Evolutionary conservation across 352 stramenopile genomes (phyloP), one percentile per base, ranked within the genome.

Genomic region (Globisporangium splendens): DNA sequence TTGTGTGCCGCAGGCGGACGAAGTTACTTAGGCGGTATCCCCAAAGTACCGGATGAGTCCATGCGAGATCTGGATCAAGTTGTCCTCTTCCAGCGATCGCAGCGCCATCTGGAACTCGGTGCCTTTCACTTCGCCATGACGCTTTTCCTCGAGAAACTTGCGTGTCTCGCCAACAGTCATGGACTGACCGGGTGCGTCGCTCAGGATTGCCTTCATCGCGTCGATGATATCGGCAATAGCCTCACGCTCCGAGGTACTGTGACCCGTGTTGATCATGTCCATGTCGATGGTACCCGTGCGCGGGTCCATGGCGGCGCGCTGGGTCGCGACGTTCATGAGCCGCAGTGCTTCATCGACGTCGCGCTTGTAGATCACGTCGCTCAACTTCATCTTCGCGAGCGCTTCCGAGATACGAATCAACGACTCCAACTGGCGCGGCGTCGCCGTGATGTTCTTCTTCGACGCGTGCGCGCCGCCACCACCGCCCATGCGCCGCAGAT

Each of bases 201-300:
- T 62, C 20, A 95, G 59, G 50, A 88, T 71, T 22, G 68, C 58
- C 58, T 90, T 90, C 31, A 95, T 70, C 1, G 52, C 49, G 4
- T 79, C 61, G 17, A 92, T 72, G 14, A 93, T 64, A 51, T 81
- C 72, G 6, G 66, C 68, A 12, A 92, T 69, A 6, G 80, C 73
- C 56, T 98, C 84, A 17, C 95, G 86, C 66, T 98, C 95, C 8
- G 89, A 73, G 39, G 86, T 88, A 55, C 84, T 95, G 62, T 96
- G 80, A 20, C 96, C 96, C 6, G 96, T 99, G 51, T 96, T 96
- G 69, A 99, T 98, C 91, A 98, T 98, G 70, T 99, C 97, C 97
- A 99, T 99, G 73, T 99, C 97, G 68, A 99, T 99, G n/a, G 92
- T 95, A 38, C 97, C 97, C 1, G 97, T 99, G 44, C 93, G 76